A percentile compares a stretch with the other conserved stretches of the same genome.
Evolutionary conservation across 1,139 yeast genomes (phyloP).

Genomic region (Debaryomyces fabryi): DNA sequence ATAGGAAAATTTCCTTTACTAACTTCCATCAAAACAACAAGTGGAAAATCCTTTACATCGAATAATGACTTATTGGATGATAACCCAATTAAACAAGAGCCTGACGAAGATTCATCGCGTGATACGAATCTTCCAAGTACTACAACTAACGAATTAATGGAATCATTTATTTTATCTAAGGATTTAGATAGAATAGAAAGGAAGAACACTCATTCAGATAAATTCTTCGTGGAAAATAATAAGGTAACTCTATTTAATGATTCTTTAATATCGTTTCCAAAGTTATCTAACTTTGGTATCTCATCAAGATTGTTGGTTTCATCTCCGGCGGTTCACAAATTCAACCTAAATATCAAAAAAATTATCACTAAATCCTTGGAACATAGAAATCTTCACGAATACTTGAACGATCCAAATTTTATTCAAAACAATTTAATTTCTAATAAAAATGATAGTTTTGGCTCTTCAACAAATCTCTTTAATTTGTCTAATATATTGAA

Average conservation of each 20-base stretch:
- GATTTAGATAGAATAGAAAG: conserved; percentile 23
- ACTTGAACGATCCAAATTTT: conserved; percentile 28
- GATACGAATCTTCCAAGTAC: conserved; percentile 10
- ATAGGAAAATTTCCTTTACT: conserved; percentile 61
- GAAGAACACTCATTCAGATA: background rate
- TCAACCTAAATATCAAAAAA: conserved; percentile 28
- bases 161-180: conserved; percentile 26
- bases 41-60: conserved; percentile 24
- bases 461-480: conserved; percentile 28
- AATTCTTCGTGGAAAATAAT: conserved; percentile 15
- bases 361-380: conserved; percentile 30
- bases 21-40: conserved; percentile 27
- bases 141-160: conserved; percentile 25
- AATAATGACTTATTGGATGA: conserved; percentile 8
- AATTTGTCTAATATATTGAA: conserved; percentile 34
- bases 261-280: conserved; percentile 6
- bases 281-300: background rate
- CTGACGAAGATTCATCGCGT: conserved; percentile 12
- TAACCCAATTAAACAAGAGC: conserved; percentile 9
- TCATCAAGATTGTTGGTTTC: conserved; percentile 23
- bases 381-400: conserved; percentile 22
- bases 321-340: conserved; percentile 36
- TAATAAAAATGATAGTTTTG: conserved; percentile 13
- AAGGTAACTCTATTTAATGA: conserved; percentile 13
- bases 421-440: conserved; percentile 29